A percentile compares a stretch with the other conserved stretches of the same genome.
Conservation (phyloP, 495 filamentous ascomycete genomes). For the Aspergillus conjunctus region DNA sequence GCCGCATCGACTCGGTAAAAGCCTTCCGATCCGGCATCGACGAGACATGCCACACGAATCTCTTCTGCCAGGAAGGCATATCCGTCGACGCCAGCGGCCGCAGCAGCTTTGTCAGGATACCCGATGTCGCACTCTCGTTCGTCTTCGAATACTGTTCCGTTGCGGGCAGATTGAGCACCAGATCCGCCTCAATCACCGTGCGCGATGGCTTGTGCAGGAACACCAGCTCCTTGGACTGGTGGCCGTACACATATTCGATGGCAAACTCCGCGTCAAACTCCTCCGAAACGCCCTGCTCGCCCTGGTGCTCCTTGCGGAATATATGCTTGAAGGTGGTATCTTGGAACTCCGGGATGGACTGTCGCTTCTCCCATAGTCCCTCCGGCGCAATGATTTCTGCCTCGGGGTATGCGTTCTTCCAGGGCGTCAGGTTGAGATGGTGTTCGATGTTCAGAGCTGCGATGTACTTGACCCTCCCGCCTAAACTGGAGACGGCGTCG, state of each 20-base stretch:
- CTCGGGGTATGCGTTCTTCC: slow-evolving; percentile 74
- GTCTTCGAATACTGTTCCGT: slow-evolving; percentile 78
- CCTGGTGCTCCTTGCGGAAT: slow-evolving; percentile 51
- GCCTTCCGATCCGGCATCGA: slow-evolving; percentile 61
- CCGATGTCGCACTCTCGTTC: slow-evolving; percentile 49
- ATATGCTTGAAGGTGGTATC: slow-evolving; percentile 60
- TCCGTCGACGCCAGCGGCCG: slow-evolving; percentile 57
- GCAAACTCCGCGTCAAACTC: slow-evolving; percentile 87
- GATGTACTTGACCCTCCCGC: slow-evolving; percentile 74
- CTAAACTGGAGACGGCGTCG: slow-evolving; percentile 61
- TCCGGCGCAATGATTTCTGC: slow-evolving; percentile 80
- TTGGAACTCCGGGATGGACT: slow-evolving; percentile 59
- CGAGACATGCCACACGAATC: slow-evolving; percentile 76
- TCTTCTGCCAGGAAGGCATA: slow-evolving; percentile 64
- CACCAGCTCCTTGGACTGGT: slow-evolving; percentile 81
- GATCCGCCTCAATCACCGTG: slow-evolving; percentile 82
- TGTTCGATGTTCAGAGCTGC: slow-evolving; percentile 85
- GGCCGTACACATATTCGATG: slow-evolving; percentile 74
- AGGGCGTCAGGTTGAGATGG: slow-evolving; percentile 83
- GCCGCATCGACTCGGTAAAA: slow-evolving; percentile 64
- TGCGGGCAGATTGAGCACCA: slow-evolving; percentile 87
- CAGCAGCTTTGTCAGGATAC: slow-evolving; percentile 65
- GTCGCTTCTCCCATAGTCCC: slow-evolving; percentile 81
- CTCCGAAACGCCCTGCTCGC: slow-evolving; percentile 55
- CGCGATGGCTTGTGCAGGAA: slow-evolving; percentile 75